A percentile compares a stretch with the other conserved stretches of the same genome.
phyloP scores from a whole-genome alignment of 1,139 yeast species.

The Pichia inconspicua region DNA sequence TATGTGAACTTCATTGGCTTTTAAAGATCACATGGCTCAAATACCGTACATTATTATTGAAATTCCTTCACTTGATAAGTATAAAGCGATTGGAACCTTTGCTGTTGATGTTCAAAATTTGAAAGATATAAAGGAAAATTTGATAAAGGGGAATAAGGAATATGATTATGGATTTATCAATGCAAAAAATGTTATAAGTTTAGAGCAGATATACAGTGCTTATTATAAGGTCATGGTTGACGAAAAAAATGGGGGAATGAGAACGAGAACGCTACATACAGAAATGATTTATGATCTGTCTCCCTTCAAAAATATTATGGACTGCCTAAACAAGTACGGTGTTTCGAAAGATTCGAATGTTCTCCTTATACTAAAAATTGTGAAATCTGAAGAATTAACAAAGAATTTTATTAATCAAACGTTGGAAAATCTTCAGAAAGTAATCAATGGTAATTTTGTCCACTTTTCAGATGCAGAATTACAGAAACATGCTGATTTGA shows the following conservation, averaged over 20 bases:
- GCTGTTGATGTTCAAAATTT: conserved; percentile 39
- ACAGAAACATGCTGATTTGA: conserved; percentile 26
- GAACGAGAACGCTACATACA: conserved; percentile 45
- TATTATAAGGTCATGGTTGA: conserved; percentile 43
- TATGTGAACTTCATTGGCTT: no score
- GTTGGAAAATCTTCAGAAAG: conserved; percentile 12
- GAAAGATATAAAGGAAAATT: conserved; percentile 30
- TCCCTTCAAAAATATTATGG: conserved; percentile 37
- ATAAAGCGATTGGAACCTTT: conserved; percentile 30
- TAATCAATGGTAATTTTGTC: conserved; percentile 30
- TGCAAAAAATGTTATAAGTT: conserved; percentile 35
- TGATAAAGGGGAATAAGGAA: conserved; percentile 31
- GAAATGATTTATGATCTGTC: conserved; percentile 47
- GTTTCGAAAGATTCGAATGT: conserved; percentile 15
- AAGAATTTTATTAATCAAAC: conserved; percentile 7
- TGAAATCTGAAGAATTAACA: conserved; percentile 8
- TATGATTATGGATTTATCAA: conserved; percentile 44
- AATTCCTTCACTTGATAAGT: conserved; percentile 38
- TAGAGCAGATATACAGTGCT: conserved; percentile 44
- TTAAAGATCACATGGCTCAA: background rate
- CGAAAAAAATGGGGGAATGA: conserved; percentile 31
- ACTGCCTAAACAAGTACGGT: conserved; percentile 27
- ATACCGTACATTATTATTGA: conserved; percentile 9
- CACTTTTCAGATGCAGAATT: conserved; percentile 31
- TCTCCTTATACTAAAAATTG: conserved; percentile 27